Evolutionary conservation across 2,329 filamentous ascomycete genomes (phyloP).

Genomic region (Aspergillus glaucus): DNA sequence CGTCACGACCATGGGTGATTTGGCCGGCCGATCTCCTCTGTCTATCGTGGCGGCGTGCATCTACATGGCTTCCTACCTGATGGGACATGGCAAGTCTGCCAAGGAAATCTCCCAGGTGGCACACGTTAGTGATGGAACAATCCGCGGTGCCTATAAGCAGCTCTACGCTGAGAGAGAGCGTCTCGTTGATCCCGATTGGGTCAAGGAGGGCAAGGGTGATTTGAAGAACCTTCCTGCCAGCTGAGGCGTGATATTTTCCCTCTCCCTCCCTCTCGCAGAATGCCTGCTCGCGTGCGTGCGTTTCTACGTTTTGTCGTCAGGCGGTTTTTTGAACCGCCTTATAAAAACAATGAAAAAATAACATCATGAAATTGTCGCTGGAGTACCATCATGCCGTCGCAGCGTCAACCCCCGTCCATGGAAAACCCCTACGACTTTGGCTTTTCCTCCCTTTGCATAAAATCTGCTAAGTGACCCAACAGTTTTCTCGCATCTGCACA

Average conservation of each 20-base stretch:
- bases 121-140: constrained; percentile 92
- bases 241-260: constrained; percentile 13
- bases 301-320: too few species aligned
- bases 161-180: constrained; percentile 68
- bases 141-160: constrained; percentile 90
- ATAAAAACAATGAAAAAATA: too few species aligned
- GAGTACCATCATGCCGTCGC: too few species aligned
- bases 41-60: constrained; percentile 94
- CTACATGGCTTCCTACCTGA: constrained; percentile 86
- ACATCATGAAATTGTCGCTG: too few species aligned
- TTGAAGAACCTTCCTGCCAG: constrained; percentile 62
- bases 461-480: too few species aligned
- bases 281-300: too few species aligned
- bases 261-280: background rate
- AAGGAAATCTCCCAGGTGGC: constrained; percentile 80
- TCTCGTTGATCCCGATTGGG: constrained; percentile 69
- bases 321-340: too few species aligned
- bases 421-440: too few species aligned
- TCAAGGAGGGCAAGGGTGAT: constrained; percentile 63
- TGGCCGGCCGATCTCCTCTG: constrained; percentile 87
- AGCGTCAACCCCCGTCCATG: too few species aligned
- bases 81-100: constrained; percentile 70
- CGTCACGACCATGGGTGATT: constrained; percentile 68
- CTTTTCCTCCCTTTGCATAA: too few species aligned
- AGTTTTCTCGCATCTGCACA: too few species aligned